Percentiles rank a stretch among this genome's conserved stretches.
Conservation (phyloP, 345 rosid species). For the Brassica incana region DNA sequence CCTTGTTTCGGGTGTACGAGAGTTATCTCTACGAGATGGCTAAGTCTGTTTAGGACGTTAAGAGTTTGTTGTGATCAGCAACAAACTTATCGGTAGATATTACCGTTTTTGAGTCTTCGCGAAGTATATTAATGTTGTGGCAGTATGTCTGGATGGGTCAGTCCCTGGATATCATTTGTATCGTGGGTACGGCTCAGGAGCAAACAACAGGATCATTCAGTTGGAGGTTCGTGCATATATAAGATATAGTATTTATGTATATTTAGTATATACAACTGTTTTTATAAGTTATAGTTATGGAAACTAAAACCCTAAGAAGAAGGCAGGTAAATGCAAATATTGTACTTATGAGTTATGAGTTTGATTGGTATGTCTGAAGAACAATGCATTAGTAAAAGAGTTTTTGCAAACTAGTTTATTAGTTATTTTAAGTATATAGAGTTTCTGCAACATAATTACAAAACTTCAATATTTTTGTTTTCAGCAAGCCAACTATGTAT, state of each 20-base stretch:
- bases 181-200: not conserved
- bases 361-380: not conserved
- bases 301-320: not conserved
- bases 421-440: not conserved
- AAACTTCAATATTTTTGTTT: not conserved
- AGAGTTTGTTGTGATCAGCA: too few species aligned
- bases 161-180: slow-evolving; percentile 83
- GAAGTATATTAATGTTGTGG: not conserved
- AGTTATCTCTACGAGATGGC: too few species aligned
- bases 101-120: too few species aligned
- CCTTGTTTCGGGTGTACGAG: too few species aligned
- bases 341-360: not conserved
- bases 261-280: not conserved
- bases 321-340: not conserved
- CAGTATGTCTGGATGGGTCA: slow-evolving; percentile 95
- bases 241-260: not conserved
- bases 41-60: too few species aligned
- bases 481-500: not conserved
- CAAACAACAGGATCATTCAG: not conserved
- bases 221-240: not conserved
- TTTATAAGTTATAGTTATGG: not conserved
- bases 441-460: not conserved
- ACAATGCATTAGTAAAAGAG: not conserved
- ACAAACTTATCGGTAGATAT: too few species aligned
- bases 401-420: not conserved